These are phyloP conservation scores for Baorangia bicolor DNA, from an alignment of 768 basidiomycete species.

Conservation along the genomic window DNA sequence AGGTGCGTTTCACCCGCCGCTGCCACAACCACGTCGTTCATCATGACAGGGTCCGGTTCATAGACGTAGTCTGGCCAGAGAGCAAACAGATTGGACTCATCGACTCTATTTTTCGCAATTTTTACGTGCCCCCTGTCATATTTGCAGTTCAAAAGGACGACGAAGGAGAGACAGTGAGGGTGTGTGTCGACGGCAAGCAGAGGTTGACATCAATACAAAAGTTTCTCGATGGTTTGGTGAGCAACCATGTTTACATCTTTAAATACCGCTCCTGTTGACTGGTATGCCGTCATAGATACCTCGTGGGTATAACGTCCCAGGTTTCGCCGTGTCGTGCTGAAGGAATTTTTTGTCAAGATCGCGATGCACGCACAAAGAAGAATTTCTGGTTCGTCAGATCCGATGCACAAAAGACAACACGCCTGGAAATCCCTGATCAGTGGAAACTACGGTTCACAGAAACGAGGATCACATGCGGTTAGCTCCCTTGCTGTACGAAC, in stretches of 20 bases:
- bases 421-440: conserved; percentile 51
- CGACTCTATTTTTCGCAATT: conserved; percentile 53
- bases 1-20: conserved; percentile 40
- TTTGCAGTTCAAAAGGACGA: conserved; percentile 44
- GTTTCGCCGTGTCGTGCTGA: conserved; percentile 11
- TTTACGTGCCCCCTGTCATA: conserved; percentile 51
- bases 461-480: conserved; percentile 70
- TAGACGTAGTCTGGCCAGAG: conserved; percentile 78
- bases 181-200: conserved; percentile 57
- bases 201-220: conserved; percentile 47
- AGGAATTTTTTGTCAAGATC: conserved; percentile 42
- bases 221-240: conserved; percentile 47
- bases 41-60: not conserved
- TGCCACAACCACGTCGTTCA: not conserved
- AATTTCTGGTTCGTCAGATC: conserved; percentile 61
- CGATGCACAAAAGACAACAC: conserved; percentile 41
- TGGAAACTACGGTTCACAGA: conserved; percentile 51
- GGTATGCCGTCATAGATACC: conserved; percentile 43
- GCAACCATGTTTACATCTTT: conserved; percentile 4
- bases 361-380: conserved; percentile 56
- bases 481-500: conserved; percentile 18
- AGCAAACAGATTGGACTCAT: conserved; percentile 58
- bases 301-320: conserved; percentile 37
- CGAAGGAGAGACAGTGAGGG: conserved; percentile 39
- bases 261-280: conserved; percentile 5